A percentile compares a stretch with the other conserved stretches of the same genome.
These are phyloP conservation scores for Penicillium sp. DNA, from an alignment of 2,329 filamentous ascomycete genomes.

Conservation along the genomic window DNA sequence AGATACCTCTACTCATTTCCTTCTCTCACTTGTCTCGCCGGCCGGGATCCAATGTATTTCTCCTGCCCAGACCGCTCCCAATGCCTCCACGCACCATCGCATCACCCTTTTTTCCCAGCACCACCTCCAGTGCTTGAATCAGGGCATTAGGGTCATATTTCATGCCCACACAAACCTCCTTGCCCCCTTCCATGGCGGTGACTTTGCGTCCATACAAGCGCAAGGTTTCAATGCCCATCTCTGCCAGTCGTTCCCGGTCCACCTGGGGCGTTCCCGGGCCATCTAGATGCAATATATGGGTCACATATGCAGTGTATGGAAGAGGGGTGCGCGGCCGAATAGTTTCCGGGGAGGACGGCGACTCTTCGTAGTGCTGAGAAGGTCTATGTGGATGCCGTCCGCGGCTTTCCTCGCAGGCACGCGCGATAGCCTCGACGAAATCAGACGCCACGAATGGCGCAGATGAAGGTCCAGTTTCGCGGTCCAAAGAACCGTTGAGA, in stretches of 20 bases:
- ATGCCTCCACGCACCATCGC: conserved; percentile 47
- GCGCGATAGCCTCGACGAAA: conserved; percentile 78
- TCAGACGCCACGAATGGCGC: conserved; percentile 73
- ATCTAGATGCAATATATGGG: conserved; percentile 80
- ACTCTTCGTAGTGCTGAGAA: conserved; percentile 4
- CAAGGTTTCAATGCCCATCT: conserved; percentile 75
- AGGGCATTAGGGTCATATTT: conserved; percentile 77
- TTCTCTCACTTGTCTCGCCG: conserved; percentile 27
- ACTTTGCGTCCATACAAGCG: conserved; percentile 72
- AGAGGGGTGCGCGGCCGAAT: conserved; percentile 29
- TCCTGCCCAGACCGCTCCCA: conserved; percentile 53
- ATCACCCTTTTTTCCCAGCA: conserved; percentile 69
- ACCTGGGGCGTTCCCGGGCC: conserved; percentile 70
- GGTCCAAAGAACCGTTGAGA: conserved; percentile 79
- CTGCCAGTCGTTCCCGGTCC: conserved; percentile 64
- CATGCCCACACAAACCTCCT: conserved; percentile 58
- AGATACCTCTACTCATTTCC: background rate
- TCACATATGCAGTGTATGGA: conserved; percentile 72
- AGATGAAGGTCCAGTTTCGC: conserved; percentile 76
- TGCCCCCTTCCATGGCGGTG: conserved; percentile 43
- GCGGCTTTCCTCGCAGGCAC: conserved; percentile 71
- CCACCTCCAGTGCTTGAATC: conserved; percentile 73
- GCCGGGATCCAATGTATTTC: conserved; percentile 59
- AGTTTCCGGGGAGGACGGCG: conserved; percentile 18
- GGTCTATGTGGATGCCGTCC: conserved; percentile 40